phyloP scores from a whole-genome alignment of 2,329 filamentous ascomycete genomes.

The Clarireedia paspali region DNA sequence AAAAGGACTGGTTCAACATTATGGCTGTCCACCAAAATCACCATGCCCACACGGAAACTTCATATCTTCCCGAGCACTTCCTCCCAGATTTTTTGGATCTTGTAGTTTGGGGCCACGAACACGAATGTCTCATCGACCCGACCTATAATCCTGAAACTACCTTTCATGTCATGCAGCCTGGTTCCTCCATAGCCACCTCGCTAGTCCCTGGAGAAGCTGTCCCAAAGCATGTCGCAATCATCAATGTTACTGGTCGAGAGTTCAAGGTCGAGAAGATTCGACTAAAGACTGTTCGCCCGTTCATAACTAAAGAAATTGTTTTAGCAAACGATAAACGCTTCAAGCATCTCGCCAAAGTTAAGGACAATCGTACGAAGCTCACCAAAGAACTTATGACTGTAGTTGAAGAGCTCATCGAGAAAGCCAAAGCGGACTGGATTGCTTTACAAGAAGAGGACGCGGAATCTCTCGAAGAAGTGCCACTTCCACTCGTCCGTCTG shows the following conservation, averaged over 20 bases:
- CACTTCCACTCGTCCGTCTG: constrained; percentile 77
- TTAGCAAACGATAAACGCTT: constrained; percentile 70
- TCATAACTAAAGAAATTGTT: constrained; percentile 76
- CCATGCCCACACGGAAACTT: constrained; percentile 80
- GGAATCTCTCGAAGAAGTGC: constrained; percentile 53
- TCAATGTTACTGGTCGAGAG: constrained; percentile 75
- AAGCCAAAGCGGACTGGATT: constrained; percentile 76
- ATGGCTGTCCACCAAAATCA: constrained; percentile 96
- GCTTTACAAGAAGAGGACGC: constrained; percentile 57
- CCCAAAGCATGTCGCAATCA: constrained; percentile 80
- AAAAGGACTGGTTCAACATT: constrained; percentile 90
- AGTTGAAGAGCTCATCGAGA: constrained; percentile 78
- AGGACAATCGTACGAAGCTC: constrained; percentile 75
- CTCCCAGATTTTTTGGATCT: constrained; percentile 86
- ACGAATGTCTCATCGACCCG: constrained; percentile 89
- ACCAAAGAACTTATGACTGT: constrained; percentile 68
- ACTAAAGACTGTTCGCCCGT: constrained; percentile 82
- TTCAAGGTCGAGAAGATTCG: constrained; percentile 76
- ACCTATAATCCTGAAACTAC: constrained; percentile 74
- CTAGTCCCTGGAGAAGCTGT: constrained; percentile 84
- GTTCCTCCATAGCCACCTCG: constrained; percentile 92
- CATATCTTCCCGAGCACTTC: constrained; percentile 91
- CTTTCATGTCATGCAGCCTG: constrained; percentile 95
- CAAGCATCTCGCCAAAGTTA: constrained; percentile 68
- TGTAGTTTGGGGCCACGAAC: constrained; percentile 94